These are phyloP conservation scores for Lomentospora prolificans DNA, from an alignment of 2,329 filamentous ascomycete genomes.

Conservation along the genomic window DNA sequence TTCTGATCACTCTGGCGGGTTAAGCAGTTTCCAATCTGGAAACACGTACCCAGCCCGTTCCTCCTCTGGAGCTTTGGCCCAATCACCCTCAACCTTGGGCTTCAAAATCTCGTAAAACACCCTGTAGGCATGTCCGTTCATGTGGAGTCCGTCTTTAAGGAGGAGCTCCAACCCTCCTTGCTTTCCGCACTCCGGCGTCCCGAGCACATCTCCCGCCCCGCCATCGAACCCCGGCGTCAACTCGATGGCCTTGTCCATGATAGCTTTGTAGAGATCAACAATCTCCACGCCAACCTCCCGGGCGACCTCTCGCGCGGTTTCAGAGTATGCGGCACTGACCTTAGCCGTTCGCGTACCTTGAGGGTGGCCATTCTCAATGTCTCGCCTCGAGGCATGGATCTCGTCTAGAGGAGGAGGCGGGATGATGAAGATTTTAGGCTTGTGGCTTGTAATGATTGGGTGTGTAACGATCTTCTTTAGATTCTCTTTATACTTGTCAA, in stretches of 20 bases:
- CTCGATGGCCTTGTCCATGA: slow-evolving; percentile 61
- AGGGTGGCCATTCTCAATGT: slow-evolving; percentile 35
- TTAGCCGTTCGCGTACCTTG: slow-evolving; percentile 33
- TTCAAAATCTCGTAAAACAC: slow-evolving; percentile 39
- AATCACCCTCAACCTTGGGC: slow-evolving; percentile 37
- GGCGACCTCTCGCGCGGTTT: slow-evolving; percentile 56
- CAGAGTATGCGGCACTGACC: slow-evolving; percentile 46
- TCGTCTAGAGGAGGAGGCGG: slow-evolving; percentile 79
- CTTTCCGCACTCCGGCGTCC: slow-evolving; percentile 38
- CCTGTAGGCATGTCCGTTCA: slow-evolving; percentile 42
- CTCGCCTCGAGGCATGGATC: slow-evolving; percentile 46
- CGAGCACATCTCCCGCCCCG: slow-evolving; percentile 34
- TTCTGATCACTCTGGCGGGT: slow-evolving; percentile 4
- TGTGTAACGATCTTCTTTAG: slow-evolving; percentile 63
- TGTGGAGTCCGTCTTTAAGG: slow-evolving; percentile 49
- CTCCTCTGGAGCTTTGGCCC: slow-evolving; percentile 20
- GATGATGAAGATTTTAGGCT: slow-evolving; percentile 64
- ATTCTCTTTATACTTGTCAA: slow-evolving; percentile 62
- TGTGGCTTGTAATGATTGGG: slow-evolving; percentile 57
- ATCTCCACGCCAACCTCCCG: slow-evolving; percentile 57
- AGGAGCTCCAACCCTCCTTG: slow-evolving; percentile 40
- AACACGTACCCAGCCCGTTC: slow-evolving; percentile 31
- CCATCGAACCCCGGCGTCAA: slow-evolving; percentile 48
- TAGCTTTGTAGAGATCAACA: slow-evolving; percentile 68
- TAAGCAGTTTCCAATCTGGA: slow-evolving; percentile 35